phyloP scores from a whole-genome alignment of 2,329 filamentous ascomycete species.

The Phyllosticta capitalensis region DNA sequence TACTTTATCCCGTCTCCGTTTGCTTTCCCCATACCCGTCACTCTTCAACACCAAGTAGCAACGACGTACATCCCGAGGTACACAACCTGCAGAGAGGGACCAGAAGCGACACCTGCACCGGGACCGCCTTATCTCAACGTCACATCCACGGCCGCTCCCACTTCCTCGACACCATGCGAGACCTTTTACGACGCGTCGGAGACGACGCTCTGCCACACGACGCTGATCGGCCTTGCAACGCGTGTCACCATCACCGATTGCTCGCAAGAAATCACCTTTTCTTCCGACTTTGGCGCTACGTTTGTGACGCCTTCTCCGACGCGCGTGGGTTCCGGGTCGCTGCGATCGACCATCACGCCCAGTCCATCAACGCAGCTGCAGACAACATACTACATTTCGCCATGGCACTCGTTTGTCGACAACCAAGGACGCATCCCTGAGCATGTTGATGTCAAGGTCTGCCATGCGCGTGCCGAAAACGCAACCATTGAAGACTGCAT shows the following conservation, averaged over 20 bases:
- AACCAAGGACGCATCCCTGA: slow-evolving; percentile 23
- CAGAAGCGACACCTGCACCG: slow-evolving; percentile 18
- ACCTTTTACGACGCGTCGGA: slow-evolving; percentile 31
- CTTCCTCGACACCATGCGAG: slow-evolving; percentile 23
- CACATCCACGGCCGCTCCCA: slow-evolving; percentile 21
- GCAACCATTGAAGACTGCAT: slow-evolving; percentile 30
- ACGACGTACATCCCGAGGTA: slow-evolving; percentile 34
- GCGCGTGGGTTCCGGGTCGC: slow-evolving; percentile 10
- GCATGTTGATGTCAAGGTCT: slow-evolving; percentile 34
- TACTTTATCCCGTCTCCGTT: slow-evolving; percentile 19
- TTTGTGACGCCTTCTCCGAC: slow-evolving; percentile 29
- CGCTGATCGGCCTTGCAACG: slow-evolving; percentile 31
- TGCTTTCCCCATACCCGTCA: slow-evolving; percentile 32
- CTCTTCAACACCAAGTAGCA: slow-evolving; percentile 34
- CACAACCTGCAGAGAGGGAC: slow-evolving; percentile 31
- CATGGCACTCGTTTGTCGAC: slow-evolving; percentile 34
- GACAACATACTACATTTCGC: slow-evolving; percentile 36
- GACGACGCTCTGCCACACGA: slow-evolving; percentile 37
- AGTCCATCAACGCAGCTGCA: slow-evolving; percentile 29
- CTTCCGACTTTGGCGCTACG: slow-evolving; percentile 34
- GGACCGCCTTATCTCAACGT: slow-evolving; percentile 30
- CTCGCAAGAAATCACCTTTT: slow-evolving; percentile 37
- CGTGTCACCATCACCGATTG: slow-evolving; percentile 34
- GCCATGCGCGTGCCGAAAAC: slow-evolving; percentile 24
- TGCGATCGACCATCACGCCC: slow-evolving; percentile 23